Conservation (phyloP, 768 basidiomycete species). For the Boletus sp. region DNA sequence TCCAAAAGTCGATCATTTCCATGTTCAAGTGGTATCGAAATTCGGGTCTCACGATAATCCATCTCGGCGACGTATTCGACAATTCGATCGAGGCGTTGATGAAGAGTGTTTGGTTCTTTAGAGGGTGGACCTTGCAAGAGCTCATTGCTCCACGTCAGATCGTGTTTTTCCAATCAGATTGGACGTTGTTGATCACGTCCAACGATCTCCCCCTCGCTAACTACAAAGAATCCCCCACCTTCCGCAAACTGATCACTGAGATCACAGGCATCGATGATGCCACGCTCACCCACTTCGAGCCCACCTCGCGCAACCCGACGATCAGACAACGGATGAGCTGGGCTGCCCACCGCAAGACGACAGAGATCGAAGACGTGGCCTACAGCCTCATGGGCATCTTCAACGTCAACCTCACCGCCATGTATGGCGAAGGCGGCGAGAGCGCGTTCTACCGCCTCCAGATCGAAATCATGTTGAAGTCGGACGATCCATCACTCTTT, state of each 20-base stretch:
- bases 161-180: slow-evolving; percentile 24
- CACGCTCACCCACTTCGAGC: slow-evolving; percentile 19
- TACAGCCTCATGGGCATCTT: slow-evolving; percentile 27
- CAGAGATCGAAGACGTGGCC: no score
- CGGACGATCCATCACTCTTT: slow-evolving; percentile 24
- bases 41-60: slow-evolving; percentile 25
- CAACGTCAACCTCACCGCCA: slow-evolving; percentile 25
- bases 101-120: slow-evolving; percentile 24
- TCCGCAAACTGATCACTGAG: slow-evolving; percentile 11
- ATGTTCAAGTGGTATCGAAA: slow-evolving; percentile 32
- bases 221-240: slow-evolving; percentile 15
- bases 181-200: slow-evolving; percentile 17
- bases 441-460: slow-evolving; percentile 29
- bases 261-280: slow-evolving; percentile 20
- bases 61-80: slow-evolving; percentile 20
- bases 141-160: slow-evolving; percentile 26
- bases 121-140: slow-evolving; percentile 29
- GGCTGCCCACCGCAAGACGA: no score
- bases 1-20: slow-evolving; percentile 29
- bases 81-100: slow-evolving; percentile 13
- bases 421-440: slow-evolving; percentile 30
- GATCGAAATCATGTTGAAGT: slow-evolving; percentile 25
- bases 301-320: slow-evolving; percentile 9
- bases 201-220: slow-evolving; percentile 15
- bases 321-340: slow-evolving; percentile 7